Conservation (phyloP, 768 basidiomycete genomes). For the Coprinellus aureogranulatus region DNA sequence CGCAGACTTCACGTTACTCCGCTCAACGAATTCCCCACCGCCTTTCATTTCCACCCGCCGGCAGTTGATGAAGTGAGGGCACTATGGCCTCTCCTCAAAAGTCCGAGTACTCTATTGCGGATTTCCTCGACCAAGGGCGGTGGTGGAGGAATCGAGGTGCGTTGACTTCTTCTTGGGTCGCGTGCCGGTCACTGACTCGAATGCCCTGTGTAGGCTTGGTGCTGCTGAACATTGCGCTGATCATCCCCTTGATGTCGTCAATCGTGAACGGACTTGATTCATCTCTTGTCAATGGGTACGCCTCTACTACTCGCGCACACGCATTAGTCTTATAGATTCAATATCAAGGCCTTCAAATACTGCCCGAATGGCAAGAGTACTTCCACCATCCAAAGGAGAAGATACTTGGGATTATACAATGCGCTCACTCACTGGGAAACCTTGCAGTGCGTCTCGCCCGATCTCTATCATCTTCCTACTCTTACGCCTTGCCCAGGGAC, state of each 20-base stretch:
- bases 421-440: conserved; percentile 61
- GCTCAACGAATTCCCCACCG: conserved; percentile 3
- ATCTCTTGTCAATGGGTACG: conserved; percentile 57
- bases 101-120: conserved; percentile 54
- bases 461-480: conserved; percentile 28
- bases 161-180: conserved; percentile 8
- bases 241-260: conserved; percentile 64
- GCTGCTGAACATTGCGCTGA: conserved; percentile 53
- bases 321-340: no score
- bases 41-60: background rate
- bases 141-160: conserved; percentile 65
- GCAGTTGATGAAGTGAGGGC: conserved; percentile 7
- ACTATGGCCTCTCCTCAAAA: conserved; percentile 23
- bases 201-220: conserved; percentile 45
- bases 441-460: conserved; percentile 33
- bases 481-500: conserved; percentile 34
- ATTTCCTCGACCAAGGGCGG: conserved; percentile 56
- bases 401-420: conserved; percentile 58
- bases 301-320: no score
- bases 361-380: conserved; percentile 60
- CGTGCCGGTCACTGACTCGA: background rate
- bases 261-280: conserved; percentile 67
- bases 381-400: conserved; percentile 53
- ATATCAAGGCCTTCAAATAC: conserved; percentile 58
- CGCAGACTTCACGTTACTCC: background rate